Conservation (phyloP, 345 rosid species). For the Excoecaria agallocha region DNA sequence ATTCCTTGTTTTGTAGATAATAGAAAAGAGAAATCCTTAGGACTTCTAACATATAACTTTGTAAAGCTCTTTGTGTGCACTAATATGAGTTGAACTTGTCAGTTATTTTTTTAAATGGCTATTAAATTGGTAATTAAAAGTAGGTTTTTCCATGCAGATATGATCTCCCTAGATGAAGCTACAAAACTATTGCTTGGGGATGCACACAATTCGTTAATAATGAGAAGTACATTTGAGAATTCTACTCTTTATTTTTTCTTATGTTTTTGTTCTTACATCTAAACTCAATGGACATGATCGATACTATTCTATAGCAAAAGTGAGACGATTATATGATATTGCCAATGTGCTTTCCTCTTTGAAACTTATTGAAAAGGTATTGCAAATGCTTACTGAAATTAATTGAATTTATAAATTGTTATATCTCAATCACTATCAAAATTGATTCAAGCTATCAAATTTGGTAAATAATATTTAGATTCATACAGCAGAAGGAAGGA, state of each 20-base stretch:
- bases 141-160: conserved; percentile 8
- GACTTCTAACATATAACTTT: conserved; percentile 32
- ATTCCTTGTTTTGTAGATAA: conserved; percentile 22
- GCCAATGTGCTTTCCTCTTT: conserved; percentile 36
- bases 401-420: background rate
- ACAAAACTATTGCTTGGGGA: conserved; percentile 34
- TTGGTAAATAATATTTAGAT: conserved; percentile 24
- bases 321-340: conserved; percentile 36
- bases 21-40: conserved; percentile 35
- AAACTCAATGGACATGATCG: background rate
- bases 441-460: conserved; percentile 8
- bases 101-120: background rate
- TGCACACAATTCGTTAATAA: conserved; percentile 17
- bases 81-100: conserved; percentile 17
- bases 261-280: background rate
- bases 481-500: conserved; percentile 26
- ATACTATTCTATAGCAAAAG: conserved; percentile 30
- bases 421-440: background rate
- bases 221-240: conserved; percentile 25
- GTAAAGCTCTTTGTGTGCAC: conserved; percentile 34
- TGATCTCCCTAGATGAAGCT: conserved; percentile 36
- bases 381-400: background rate
- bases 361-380: conserved; percentile 32
- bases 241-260: background rate
- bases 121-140: background rate